Conservation (phyloP, 2,329 filamentous ascomycete species). For the Lecanoromycetidae sp. region DNA sequence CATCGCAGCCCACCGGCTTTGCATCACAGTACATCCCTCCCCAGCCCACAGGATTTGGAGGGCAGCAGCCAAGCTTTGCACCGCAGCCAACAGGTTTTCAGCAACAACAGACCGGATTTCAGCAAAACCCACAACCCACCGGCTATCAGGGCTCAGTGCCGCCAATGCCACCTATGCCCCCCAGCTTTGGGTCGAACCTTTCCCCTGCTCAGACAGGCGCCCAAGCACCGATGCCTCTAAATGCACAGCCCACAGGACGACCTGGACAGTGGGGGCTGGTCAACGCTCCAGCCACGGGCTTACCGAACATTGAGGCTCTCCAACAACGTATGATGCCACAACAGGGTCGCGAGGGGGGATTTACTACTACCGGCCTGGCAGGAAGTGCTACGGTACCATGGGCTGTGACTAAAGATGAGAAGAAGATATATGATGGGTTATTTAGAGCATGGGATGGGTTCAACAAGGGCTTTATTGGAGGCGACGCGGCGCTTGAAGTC, state of each 20-base stretch:
- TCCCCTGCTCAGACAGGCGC: slow-evolving; percentile 55
- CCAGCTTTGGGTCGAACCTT: slow-evolving; percentile 51
- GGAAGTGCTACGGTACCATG: slow-evolving; percentile 95
- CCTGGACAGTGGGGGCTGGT: slow-evolving; percentile 98
- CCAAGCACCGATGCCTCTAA: slow-evolving; percentile 50
- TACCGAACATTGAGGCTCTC: slow-evolving; percentile 87
- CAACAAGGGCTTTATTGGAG: slow-evolving; percentile 80
- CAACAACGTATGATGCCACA: slow-evolving; percentile 97
- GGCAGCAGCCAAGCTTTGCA: slow-evolving; percentile 36
- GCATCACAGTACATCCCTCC: slow-evolving; percentile 45
- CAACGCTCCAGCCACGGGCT: slow-evolving; percentile 74
- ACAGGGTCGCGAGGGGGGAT: slow-evolving; percentile 73
- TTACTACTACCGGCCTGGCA: slow-evolving; percentile 73
- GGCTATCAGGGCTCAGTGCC: slow-evolving; percentile 71
- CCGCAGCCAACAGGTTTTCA: slow-evolving; percentile 30
- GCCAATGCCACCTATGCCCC: slow-evolving; percentile 74
- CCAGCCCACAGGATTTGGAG: slow-evolving; percentile 58
- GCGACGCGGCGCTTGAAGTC: slow-evolving; percentile 89
- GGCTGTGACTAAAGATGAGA: slow-evolving; percentile 98
- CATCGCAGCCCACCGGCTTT: slow-evolving; percentile 40
- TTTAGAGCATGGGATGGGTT: slow-evolving; percentile 97
- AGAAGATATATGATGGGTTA: slow-evolving; percentile 87
- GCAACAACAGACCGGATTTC: slow-evolving; percentile 33
- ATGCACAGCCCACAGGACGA: slow-evolving; percentile 84
- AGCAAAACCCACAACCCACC: slow-evolving; percentile 55